Evolutionary conservation across 495 filamentous ascomycete species (phyloP), one percentile per base, ranked within the genome.

Genomic region (Hypomontagnella monticulosa): DNA sequence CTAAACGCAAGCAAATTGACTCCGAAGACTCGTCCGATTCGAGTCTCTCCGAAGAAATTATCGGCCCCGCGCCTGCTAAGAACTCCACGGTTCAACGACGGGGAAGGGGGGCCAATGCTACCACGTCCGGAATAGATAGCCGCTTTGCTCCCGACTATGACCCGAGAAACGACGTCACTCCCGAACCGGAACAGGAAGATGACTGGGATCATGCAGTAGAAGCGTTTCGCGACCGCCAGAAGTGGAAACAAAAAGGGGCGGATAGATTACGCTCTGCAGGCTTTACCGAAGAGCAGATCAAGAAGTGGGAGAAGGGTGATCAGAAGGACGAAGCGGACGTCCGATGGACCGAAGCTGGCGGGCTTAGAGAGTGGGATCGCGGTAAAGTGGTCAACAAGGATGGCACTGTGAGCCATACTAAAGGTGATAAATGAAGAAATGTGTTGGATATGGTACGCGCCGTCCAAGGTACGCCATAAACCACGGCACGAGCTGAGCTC

Each of bases 131-230:
- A 8, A 95, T 97, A 63, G 93, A 97, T 63, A 76, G 84, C 9
- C 91, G 91, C 48, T 99, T 97, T 71, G 84, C 87, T 0, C 71
- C 84, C 0, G 81, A 83, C 68, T 97, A 97, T 73, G 89, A 98
- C 61, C 93, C 94, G 0, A 76, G 79, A 1, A 73, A 80, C 1
- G 95, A 98, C 61, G 78, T 91, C 0, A 83, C 85, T n/a, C 77
- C 82, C 0, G 85, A 88, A 15, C 78, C 78, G 23, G 79, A 77
- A 46, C 63, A 68, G 4, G 75, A 79, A 20, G 89, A 89, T 55
- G 89, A 93, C 65, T 97, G 93, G 93, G 91, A 93, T 41, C 83
- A 91, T 59, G 89, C 92, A 10, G 78, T 94, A 1, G 93, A 97
- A 76, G 87, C 88, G 14, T 80, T 90, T 19, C 85, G 91, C n/a